Conservation (phyloP, 2,329 filamentous ascomycete genomes). For the Immersiporthe knoxdaviesiana region DNA sequence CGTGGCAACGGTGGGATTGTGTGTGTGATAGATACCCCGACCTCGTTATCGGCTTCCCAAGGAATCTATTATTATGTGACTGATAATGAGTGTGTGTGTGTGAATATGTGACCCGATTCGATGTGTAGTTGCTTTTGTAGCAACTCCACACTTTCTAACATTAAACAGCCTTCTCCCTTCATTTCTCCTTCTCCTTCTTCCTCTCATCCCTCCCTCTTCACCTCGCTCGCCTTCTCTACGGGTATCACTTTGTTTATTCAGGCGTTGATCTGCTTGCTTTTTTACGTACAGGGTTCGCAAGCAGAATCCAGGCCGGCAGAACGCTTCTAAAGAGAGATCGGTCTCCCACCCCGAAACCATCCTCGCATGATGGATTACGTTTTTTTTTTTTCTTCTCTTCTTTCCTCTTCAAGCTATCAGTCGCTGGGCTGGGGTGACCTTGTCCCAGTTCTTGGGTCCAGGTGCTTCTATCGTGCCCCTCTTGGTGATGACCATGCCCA, state of each 20-base stretch:
- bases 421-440: constrained; percentile 36
- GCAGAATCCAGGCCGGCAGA: not conserved
- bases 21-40: constrained; percentile 13
- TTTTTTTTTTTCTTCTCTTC: too few relatives aligned
- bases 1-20: constrained; percentile 10
- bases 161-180: too few relatives aligned
- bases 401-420: constrained; percentile 34
- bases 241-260: constrained; percentile 20
- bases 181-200: not conserved
- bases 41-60: constrained; percentile 3
- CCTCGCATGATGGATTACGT: not conserved
- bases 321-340: not conserved
- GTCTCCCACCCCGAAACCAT: not conserved
- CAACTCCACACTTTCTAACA: not conserved
- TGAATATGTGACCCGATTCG: not conserved
- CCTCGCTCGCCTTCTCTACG: constrained; percentile 2
- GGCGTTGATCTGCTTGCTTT: not conserved
- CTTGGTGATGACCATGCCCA: constrained; percentile 85
- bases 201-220: not conserved
- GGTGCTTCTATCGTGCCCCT: constrained; percentile 71
- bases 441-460: constrained; percentile 57
- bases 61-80: not conserved
- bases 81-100: too few relatives aligned
- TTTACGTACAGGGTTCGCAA: not conserved
- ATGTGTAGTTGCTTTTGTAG: not conserved